Evolutionary conservation across 345 rosid genomes (phyloP).

Genomic region (Dipteronia sinensis): DNA sequence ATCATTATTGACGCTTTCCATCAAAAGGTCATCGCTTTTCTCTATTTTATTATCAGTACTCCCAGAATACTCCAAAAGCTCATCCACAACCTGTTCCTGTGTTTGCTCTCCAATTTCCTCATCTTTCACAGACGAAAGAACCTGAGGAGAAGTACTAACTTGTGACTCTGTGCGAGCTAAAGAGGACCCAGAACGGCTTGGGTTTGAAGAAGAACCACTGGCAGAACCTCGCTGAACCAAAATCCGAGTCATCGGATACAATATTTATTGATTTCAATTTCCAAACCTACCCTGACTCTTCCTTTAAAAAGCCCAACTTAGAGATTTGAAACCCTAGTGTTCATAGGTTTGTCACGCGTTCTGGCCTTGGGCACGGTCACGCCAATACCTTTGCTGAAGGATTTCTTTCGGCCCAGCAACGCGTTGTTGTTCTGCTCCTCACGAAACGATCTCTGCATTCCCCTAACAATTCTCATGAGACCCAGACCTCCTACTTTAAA

Average conservation of each 20-base stretch:
- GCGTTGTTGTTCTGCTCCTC: conserved; percentile 53
- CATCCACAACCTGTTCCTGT: conserved; percentile 58
- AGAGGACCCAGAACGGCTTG: conserved; percentile 64
- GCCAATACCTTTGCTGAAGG: conserved; percentile 83
- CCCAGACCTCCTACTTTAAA: conserved; percentile 65
- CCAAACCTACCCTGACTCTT: conserved; percentile 14
- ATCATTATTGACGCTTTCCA: conserved; percentile 34
- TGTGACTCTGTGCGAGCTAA: conserved; percentile 62
- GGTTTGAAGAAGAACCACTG: conserved; percentile 81
- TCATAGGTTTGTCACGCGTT: conserved; percentile 72
- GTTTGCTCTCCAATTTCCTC: conserved; percentile 65
- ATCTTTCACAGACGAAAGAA: conserved; percentile 47
- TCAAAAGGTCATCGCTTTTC: conserved; percentile 49
- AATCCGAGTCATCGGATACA: conserved; percentile 75
- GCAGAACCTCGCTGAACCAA: conserved; percentile 83
- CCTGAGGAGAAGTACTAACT: conserved; percentile 37
- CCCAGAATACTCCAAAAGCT: conserved; percentile 45
- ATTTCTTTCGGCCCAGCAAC: conserved; percentile 74
- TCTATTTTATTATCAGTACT: conserved; percentile 42
- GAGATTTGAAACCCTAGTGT: conserved; percentile 35
- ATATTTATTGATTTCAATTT: conserved; percentile 18
- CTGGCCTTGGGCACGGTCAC: conserved; percentile 84
- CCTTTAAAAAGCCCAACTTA: conserved; percentile 36
- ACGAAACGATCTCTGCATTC: conserved; percentile 90
- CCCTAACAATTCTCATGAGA: conserved; percentile 98